These are phyloP conservation scores for Trichoderma afroharzianum DNA, from an alignment of 2,329 filamentous ascomycete genomes.

Conservation along the genomic window DNA sequence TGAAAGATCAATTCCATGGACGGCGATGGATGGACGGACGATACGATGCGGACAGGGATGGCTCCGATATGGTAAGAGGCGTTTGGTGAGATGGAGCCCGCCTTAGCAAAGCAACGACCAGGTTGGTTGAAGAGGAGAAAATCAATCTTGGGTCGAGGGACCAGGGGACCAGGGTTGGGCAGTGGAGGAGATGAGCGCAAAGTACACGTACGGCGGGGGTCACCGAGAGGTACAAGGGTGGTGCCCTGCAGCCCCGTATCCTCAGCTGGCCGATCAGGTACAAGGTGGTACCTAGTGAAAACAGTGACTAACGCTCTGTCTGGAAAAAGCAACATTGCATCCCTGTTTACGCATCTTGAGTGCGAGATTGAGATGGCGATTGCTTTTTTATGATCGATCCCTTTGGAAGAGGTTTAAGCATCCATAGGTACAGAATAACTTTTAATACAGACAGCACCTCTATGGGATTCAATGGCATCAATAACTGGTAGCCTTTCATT, in stretches of 20 bases:
- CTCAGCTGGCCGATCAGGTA: not conserved
- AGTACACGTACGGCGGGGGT: not conserved
- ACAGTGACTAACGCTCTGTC: not conserved
- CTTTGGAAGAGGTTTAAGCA: not conserved
- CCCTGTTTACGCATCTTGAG: not conserved
- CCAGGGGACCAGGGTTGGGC: not conserved
- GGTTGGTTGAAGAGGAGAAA: not conserved
- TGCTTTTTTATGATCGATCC: not conserved
- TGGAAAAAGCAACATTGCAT: not conserved
- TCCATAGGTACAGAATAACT: not conserved
- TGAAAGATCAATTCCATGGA: not conserved
- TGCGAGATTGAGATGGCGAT: not conserved
- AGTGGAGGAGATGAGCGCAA: not conserved
- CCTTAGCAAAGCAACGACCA: not conserved
- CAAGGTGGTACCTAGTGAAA: not conserved
- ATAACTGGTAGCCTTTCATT: no score
- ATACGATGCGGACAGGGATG: not conserved
- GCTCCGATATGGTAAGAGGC: not conserved
- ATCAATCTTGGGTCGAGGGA: not conserved
- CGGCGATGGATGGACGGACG: not conserved
- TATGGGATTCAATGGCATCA: no score
- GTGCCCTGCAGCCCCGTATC: not conserved
- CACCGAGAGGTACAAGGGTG: not conserved
- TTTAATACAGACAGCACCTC: no score
- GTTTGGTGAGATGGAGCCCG: not conserved